Conservation (phyloP, 371 early-diverging fungal genomes). For the Nematocida homosporus region DNA sequence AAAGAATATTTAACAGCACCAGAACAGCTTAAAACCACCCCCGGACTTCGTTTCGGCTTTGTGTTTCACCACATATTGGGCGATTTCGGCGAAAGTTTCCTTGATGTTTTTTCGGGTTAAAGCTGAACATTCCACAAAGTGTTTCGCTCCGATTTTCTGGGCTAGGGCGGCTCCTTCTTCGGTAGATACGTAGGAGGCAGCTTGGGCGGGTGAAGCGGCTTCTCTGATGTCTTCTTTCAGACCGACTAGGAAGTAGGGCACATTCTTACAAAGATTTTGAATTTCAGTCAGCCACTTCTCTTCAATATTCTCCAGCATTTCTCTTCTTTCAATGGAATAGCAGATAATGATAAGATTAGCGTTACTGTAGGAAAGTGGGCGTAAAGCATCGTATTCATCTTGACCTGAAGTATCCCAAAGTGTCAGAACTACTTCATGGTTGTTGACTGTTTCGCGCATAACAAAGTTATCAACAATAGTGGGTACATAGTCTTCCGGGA, state of each 20-base stretch:
- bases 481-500: constrained; percentile 68
- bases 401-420: constrained; percentile 70
- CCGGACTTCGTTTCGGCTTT: constrained; percentile 21
- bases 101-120: constrained; percentile 65
- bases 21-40: constrained; percentile 27
- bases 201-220: constrained; percentile 32
- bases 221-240: constrained; percentile 68
- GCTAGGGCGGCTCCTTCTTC: constrained; percentile 63
- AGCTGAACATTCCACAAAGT: constrained; percentile 68
- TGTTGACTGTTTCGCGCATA: constrained; percentile 59
- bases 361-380: constrained; percentile 68
- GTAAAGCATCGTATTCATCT: constrained; percentile 69
- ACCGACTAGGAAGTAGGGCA: constrained; percentile 65
- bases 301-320: constrained; percentile 65
- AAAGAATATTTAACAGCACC: constrained; percentile 41
- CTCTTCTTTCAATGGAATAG: constrained; percentile 68
- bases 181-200: constrained; percentile 55
- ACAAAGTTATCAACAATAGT: constrained; percentile 69
- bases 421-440: constrained; percentile 64
- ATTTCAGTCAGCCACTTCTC: constrained; percentile 69
- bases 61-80: constrained; percentile 56
- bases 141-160: constrained; percentile 62
- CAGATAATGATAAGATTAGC: constrained; percentile 68
- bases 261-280: constrained; percentile 67
- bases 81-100: constrained; percentile 63